Evolutionary conservation across 2,329 filamentous ascomycete genomes (phyloP), one percentile per base, ranked within the genome.

Genomic region (Zymoseptoria ardabiliae): DNA sequence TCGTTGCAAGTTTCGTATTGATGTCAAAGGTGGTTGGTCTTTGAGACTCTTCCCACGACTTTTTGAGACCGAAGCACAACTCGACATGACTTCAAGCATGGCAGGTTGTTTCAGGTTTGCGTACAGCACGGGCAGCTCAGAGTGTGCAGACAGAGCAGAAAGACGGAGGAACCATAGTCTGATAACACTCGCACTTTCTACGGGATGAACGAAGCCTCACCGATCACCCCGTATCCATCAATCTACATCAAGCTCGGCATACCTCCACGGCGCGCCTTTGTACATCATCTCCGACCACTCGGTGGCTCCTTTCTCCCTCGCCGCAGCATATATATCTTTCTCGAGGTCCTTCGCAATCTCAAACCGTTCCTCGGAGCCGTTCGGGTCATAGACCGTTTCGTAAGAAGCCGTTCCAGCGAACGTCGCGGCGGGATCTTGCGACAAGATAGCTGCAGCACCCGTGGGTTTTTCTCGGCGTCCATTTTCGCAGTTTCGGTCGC

Each of bases 231-330:
- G 11, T 13, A 17, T 3, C 17, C 13, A n/a, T 45, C 35, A 45
- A 45, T 45, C 35, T 6, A 45, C 20, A 51, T 51, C 50, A 20
- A 51, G 50, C 50, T 22, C 50, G 20, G 20, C 11, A 22, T 21
- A 51, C 50, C 50, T 51, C 50, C 50, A 51, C n/a, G 50, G 50
- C 50, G 50, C 50, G 20, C 50, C 50, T 51, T 51, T 51, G 50
- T 51, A 21, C n/a, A 51, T 51, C 50, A 51, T 21, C 20, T 51
- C 50, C 8, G 19, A n/a, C 50, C 50, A 51, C 20, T 51, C 22
- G 20, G 17, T 19, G 11, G 20, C 50, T 19, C 22, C 50, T 2
- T n/a, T 10, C 19, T 23, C 50, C 20, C 22, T 51, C 2, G 22
- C 50, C n/a, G 50, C 50, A 21, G 50, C 50, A 20, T 51, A 51